Evolutionary conservation across 1,284 basidiomycete species (phyloP).

Genomic region (Cryptococcus depauperatus): DNA sequence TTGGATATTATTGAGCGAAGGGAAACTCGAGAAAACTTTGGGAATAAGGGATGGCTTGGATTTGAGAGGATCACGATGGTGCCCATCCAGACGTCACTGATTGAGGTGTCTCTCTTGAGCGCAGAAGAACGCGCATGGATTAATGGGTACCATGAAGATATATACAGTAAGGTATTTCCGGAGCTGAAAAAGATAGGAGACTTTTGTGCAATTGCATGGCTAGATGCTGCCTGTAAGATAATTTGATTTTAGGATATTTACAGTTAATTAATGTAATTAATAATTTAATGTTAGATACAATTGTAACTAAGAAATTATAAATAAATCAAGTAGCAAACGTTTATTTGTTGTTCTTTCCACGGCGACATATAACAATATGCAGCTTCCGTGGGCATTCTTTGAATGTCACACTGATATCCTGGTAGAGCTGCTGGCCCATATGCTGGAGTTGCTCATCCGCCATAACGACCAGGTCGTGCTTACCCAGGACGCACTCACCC

Average conservation of each 20-base stretch:
- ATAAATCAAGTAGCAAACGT: too few relatives aligned
- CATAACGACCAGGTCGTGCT: constrained; percentile 80
- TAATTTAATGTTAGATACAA: too few relatives aligned
- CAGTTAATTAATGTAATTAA: too few relatives aligned
- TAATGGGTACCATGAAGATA: constrained; percentile 74
- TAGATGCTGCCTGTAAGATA: too few relatives aligned
- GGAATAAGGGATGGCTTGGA: constrained; percentile 67
- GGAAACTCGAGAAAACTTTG: constrained; percentile 75
- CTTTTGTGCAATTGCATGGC: constrained; percentile 64
- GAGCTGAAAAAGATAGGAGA: constrained; percentile 56
- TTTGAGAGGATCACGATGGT: constrained; percentile 82
- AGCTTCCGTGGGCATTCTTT: constrained; percentile 46
- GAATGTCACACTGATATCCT: constrained; percentile 70
- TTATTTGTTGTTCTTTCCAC: too few relatives aligned
- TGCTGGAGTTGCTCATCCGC: constrained; percentile 81
- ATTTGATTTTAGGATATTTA: too few relatives aligned
- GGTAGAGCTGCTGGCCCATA: constrained; percentile 81
- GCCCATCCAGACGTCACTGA: constrained; percentile 79
- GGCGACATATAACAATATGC: too few relatives aligned
- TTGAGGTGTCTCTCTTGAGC: constrained; percentile 61
- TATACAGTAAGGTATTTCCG: constrained; percentile 66
- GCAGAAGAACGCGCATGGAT: constrained; percentile 70
- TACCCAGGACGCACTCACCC: constrained; percentile 55
- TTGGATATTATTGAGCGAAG: constrained; percentile 67
- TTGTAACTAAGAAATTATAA: too few relatives aligned